Evolutionary conservation across 306 rosid species (phyloP).

Genomic region (Prunus davidiana): DNA sequence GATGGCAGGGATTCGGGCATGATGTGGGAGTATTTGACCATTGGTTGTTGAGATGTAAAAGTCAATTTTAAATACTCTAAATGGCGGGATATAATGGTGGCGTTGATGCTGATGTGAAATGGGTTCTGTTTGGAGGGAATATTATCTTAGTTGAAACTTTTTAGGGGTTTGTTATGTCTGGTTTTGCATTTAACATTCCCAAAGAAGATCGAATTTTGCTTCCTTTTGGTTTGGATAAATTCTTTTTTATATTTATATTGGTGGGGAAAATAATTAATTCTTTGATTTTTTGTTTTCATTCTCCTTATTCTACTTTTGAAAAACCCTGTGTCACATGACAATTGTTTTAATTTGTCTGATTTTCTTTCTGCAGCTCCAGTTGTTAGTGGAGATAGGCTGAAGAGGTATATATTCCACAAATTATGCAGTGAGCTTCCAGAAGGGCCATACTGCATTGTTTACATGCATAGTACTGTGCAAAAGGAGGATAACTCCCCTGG

Average conservation of each 20-base stretch:
- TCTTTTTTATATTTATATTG: background rate
- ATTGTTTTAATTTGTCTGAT: conserved; percentile 1
- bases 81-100: background rate
- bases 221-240: background rate
- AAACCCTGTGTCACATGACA: background rate
- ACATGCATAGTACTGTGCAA: conserved; percentile 77
- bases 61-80: background rate
- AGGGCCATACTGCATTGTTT: conserved; percentile 77
- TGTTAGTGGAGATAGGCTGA: conserved; percentile 77
- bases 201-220: background rate
- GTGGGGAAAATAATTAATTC: background rate
- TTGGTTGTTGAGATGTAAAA: background rate
- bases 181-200: background rate
- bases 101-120: background rate
- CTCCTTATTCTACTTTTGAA: background rate
- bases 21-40: background rate
- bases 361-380: conserved; percentile 55
- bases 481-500: conserved; percentile 95
- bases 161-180: background rate
- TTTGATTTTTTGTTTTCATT: background rate
- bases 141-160: background rate
- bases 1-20: background rate
- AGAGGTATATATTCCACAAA: conserved; percentile 69
- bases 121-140: background rate
- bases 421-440: conserved; percentile 67